Base-by-base conservation (phyloP, 345 rosid species). In the Acer saccharum region DNA sequence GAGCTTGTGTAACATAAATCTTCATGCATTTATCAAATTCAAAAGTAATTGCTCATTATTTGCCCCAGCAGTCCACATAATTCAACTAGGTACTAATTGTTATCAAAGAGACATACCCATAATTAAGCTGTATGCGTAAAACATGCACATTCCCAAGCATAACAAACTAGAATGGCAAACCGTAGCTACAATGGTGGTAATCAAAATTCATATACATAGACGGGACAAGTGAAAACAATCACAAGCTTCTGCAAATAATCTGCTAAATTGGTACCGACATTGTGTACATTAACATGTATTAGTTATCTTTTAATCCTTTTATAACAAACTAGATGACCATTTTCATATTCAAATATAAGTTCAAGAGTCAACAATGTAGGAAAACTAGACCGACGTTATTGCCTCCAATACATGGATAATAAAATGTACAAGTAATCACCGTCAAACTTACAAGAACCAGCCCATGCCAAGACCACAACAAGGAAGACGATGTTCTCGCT, bases 381-480 rank as follows among this genome's bases (percentile, higher is more conserved):
- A 68, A 21, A 68, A 21, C 7, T 1, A 64, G 10, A 65, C 16
- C 54, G 6, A 32, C 29, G 7, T 23, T 17, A 18, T 71, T 52
- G 39, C 61, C 35, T 25, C 23, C 41, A 46, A 0, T 1, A 67
- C n/a, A 4, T 13, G 11, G 35, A 44, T 20, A 54, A 57, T 14
- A 4, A 25, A 60, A 21, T 10, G 25, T 27, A 74, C 43, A 1
- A 68, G 35, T 0, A 35, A n/a, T 29, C 25, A 48, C 60, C 16
- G 10, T 18, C 50, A 3, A 84, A 88, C 98, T 89, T 84, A 93
- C 98, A 95, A 68, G 79, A 91, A 82, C 98, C 98, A 95, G 52
- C 98, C 98, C 84, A 87, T 80, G 83, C 98, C 98, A 74, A 95
- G 52, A 68, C 98, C 97, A 75, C 98, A 95, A 63, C 93, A 90